Evolutionary conservation across 139 green algal genomes (phyloP).

Genomic region (Parachlorella kessleri): DNA sequence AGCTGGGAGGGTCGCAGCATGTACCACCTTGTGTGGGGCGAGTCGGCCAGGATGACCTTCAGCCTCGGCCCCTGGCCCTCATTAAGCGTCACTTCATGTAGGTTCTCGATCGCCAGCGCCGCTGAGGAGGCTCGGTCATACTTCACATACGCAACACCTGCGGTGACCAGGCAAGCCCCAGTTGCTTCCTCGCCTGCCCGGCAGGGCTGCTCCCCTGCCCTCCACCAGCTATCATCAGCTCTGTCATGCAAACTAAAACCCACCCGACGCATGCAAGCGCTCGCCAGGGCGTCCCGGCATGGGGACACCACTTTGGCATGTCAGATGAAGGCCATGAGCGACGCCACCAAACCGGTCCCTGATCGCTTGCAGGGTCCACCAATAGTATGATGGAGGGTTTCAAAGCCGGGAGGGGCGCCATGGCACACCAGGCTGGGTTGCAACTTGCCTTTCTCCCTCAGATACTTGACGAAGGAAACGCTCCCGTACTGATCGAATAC

Average conservation of each 20-base stretch:
- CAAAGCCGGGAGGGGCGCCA: neutral
- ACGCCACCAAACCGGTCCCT: neutral
- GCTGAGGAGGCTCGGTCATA: constrained; percentile 81
- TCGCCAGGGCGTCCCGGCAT: no score
- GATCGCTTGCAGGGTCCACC: neutral
- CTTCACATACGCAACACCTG: constrained; percentile 86
- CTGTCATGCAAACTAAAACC: no score
- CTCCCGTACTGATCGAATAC: constrained; percentile 36
- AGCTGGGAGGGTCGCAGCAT: no score
- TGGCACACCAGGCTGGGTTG: neutral
- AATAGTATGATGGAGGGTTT: neutral
- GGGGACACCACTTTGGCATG: no score
- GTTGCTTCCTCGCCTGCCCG: no score
- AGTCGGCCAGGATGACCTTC: constrained; percentile 90
- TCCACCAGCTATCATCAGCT: no score
- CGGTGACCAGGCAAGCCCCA: neutral
- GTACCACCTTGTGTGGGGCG: constrained; percentile 61
- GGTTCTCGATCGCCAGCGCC: constrained; percentile 80
- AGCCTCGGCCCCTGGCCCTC: constrained; percentile 83
- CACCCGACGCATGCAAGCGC: no score
- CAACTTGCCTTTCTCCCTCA: constrained; percentile 46
- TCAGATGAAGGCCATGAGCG: neutral
- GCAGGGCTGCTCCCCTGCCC: no score
- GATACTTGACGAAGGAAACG: constrained; percentile 50
- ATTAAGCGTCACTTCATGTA: constrained; percentile 88